A percentile compares a stretch with the other conserved stretches of the same genome.
These are phyloP conservation scores for Syzygium aqueum DNA, from an alignment of 345 rosid genomes.

Conservation along the genomic window DNA sequence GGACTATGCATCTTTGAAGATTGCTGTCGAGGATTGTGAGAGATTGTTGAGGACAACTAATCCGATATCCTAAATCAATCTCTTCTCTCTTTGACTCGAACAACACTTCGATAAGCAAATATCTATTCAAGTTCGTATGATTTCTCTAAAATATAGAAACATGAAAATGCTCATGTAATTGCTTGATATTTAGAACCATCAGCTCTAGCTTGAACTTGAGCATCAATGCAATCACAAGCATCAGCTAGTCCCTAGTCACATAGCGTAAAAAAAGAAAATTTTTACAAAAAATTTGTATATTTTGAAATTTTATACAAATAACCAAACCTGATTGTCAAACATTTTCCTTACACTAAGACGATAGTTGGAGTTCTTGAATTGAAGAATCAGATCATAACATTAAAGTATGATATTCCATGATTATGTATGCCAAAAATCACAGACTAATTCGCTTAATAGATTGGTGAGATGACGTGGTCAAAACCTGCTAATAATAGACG, in stretches of 20 bases:
- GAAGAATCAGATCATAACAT: not conserved
- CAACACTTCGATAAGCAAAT: not conserved
- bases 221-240: fast-evolving
- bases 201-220: not conserved
- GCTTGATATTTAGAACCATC: not conserved
- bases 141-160: not conserved
- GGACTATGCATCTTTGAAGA: not conserved
- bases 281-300: not conserved
- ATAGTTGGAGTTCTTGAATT: not conserved
- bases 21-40: not conserved
- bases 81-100: not conserved
- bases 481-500: not conserved
- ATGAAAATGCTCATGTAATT: not conserved
- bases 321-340: not conserved
- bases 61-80: not conserved
- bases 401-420: not conserved
- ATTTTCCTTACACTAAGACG: not conserved
- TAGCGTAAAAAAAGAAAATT: not conserved
- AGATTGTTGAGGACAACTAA: not conserved
- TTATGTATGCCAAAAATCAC: not conserved
- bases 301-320: not conserved
- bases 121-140: not conserved
- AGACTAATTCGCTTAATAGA: not conserved
- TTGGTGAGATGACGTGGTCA: not conserved
- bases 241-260: not conserved